Evolutionary conservation across 225 moss, liverwort and hornwort species (phyloP).

Genomic region (Sphagnum tenellum): DNA sequence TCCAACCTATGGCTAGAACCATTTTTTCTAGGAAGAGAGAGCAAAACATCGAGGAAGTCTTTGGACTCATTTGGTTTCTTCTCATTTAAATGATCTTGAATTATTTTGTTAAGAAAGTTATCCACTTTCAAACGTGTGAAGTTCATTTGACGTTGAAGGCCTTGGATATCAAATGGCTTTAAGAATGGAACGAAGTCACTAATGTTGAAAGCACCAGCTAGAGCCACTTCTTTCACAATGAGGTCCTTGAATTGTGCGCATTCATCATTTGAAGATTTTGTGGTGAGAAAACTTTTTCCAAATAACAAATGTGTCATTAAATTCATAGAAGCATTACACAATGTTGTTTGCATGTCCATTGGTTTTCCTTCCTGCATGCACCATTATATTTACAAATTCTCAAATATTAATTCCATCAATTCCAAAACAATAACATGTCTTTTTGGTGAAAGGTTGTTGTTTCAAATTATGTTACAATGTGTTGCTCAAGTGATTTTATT

Average conservation of each 20-base stretch:
- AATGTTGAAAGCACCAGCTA: constrained; percentile 32
- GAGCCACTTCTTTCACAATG: constrained; percentile 3
- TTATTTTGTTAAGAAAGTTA: constrained; percentile 4
- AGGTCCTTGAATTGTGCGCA: constrained; percentile 9
- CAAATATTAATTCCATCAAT: too few species aligned
- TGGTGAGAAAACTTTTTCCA: constrained; percentile 2
- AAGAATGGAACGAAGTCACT: constrained; percentile 38
- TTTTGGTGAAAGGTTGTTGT: too few species aligned
- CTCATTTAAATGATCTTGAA: constrained; percentile 17
- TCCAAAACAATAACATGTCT: too few species aligned
- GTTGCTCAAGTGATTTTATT: too few species aligned
- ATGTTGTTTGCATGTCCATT: constrained; percentile 3
- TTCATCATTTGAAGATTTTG: neutral
- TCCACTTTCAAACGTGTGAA: neutral
- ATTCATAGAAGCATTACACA: constrained; percentile 13
- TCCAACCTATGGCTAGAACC: constrained; percentile 2
- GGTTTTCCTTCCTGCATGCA: constrained; percentile 9
- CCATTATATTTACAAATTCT: too few species aligned
- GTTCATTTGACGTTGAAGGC: constrained; percentile 17
- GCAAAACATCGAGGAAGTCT: constrained; percentile 9
- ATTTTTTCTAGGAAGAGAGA: constrained; percentile 5
- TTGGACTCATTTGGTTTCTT: neutral
- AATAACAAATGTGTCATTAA: constrained; percentile 10
- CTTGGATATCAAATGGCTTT: constrained; percentile 29
- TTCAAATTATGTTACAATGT: too few species aligned